Evolutionary conservation across 306 rosid species (phyloP).

Genomic region (Bauhinia variegata): DNA sequence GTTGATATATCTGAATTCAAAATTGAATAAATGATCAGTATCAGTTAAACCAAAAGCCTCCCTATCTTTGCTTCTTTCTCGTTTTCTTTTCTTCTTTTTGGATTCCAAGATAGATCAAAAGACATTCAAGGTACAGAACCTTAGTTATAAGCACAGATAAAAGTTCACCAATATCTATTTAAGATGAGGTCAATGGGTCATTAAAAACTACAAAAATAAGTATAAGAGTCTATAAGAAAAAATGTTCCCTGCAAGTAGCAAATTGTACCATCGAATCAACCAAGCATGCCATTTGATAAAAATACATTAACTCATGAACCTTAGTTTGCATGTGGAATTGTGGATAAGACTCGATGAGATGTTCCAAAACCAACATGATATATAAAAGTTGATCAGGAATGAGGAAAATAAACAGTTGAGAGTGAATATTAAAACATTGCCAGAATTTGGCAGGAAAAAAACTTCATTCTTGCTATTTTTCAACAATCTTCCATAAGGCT

Average conservation of each 20-base stretch:
- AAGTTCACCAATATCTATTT: background rate
- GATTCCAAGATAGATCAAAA: background rate
- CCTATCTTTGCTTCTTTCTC: no score
- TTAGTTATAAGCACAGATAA: background rate
- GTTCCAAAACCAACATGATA: background rate
- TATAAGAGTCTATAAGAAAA: background rate
- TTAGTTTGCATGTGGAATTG: background rate
- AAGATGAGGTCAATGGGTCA: no score
- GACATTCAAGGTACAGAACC: background rate
- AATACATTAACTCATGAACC: slow-evolving; percentile 1
- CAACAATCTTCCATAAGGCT: background rate
- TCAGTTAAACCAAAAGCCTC: background rate
- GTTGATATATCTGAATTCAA: slow-evolving; percentile 77
- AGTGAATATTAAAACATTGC: background rate
- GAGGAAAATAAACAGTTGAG: background rate
- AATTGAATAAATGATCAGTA: background rate
- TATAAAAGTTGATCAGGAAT: background rate
- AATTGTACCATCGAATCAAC: background rate
- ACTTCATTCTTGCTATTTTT: background rate
- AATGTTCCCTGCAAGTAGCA: background rate
- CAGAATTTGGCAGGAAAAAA: background rate
- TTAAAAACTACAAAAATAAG: background rate
- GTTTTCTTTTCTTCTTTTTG: background rate
- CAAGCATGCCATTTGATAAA: background rate
- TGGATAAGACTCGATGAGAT: background rate